Evolutionary conservation across 2,329 filamentous ascomycete genomes (phyloP), one percentile per base, ranked within the genome.

Genomic region (Fusarium secorum): DNA sequence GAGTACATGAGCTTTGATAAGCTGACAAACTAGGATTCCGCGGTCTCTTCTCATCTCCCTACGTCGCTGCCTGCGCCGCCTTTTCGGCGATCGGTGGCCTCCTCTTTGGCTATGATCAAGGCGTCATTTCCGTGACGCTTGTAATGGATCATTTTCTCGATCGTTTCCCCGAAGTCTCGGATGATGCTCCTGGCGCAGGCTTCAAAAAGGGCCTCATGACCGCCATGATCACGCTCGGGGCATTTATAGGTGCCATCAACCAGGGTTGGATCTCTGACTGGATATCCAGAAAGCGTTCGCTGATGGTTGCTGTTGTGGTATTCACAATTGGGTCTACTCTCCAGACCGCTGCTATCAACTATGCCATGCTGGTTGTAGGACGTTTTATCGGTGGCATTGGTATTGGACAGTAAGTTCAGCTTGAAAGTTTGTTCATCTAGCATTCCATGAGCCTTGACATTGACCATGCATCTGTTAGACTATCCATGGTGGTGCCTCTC

Each of bases 181-280:
- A 79, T 11, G 56, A 64, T 4, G 79, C 78, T 10, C 74, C 80
- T 11, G 83, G 83, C 4, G 79, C 81, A 5, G 83, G 83, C 8
- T 75, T 77, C 48, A 71, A 74, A 46, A 74, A 74, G 24, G 76
- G 84, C 28, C 85, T 85, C 79, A 85, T 86, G 68, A 83, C 85
- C 9, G 85, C 85, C 35, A 84, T 83, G n/a, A 76, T 86, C 11
- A 76, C 84, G 5, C 77, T 86, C 1, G 79, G 83, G 59, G 84
- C 84, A 11, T 85, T 84, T 79, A 75, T 85, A 65, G 85, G 85
- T 11, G 85, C 85, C 6, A 75, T 86, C 26, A 73, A 80, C 63
- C 81, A 81, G 61, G 81, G 81, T 2, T 79, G 82, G 63, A 65
- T 81, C 10, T 78, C 79, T 35, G 79, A 81, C 62, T 65, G 64